Evolutionary conservation across 768 basidiomycete species (phyloP), one percentile per base, ranked within the genome.

Genomic region (Lactarius hengduanensis): DNA sequence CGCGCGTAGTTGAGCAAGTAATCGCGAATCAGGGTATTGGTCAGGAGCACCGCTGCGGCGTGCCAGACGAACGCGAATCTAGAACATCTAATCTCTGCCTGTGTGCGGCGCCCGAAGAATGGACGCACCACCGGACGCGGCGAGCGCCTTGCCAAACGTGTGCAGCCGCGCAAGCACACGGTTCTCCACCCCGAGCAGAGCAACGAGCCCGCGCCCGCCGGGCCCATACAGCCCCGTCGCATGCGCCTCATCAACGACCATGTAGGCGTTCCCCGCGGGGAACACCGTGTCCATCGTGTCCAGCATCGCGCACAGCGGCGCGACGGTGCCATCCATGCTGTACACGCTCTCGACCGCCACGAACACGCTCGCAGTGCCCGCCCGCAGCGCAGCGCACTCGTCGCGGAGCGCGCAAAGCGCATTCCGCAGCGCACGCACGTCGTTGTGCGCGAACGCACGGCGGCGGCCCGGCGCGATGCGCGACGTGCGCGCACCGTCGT

Each of bases 281-380:
- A 94, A 82, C 15, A 82, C 67, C 47, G 82, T 79, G 32, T 93
- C 86, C 54, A 94, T 72, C 3, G 83, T 72, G 32, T 84, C 81
- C 41, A 89, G 83, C 57, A 97, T 87, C 53, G 84, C 83, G 18
- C 61, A 61, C 34, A 98, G 79, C 0, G 94, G 94, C 0, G 90
- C 82, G 66, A 96, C 83, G 32, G 94, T 96, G 16, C 96, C 96
- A 70, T 98, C 96, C 96, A 98, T 98, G 64, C 89, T 92, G 71
- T 98, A 98, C 55, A 98, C 76, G 43, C 86, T 89, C 80, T 98
- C 96, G 8, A 97, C 87, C 0, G 92, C 87, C 15, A 98, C 76
- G 72, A 96, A 97, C 3, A 92, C 77, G 70, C 79, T 87, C 41
- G 69, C 68, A 32, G 77, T 74, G 0, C 84, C 86, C 0, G 70